Base-by-base conservation (phyloP, 345 rosid species). In the Microthlaspi erraticum region DNA sequence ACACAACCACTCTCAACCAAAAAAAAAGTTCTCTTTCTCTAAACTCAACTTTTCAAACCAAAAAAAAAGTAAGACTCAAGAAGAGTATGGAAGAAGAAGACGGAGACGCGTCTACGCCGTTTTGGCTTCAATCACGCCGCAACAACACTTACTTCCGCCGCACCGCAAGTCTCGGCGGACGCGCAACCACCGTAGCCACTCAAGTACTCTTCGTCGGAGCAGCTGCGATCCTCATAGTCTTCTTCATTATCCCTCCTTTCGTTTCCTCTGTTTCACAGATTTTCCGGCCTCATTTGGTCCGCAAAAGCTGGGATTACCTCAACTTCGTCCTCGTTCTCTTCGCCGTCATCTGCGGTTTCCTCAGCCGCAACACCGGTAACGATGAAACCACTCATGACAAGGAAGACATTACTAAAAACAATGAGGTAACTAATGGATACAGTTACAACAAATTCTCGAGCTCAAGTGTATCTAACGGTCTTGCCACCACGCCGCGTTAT, bases 291-390 rank as follows among this genome's bases (percentile, higher is more conserved):
- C 80, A 88, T 2, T 52, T 58, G 19, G 84, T 93, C 38, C 92
- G 88, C 17, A 93, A 72, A 75, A 72, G 90, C 52, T 90, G 97
- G 97, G 95, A 85, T 65, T 83, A 83, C 2, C 81, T 93, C 39
- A 90, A 90, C 74, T 64, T 93, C 0, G 89, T 83, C 1, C 80
- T 93, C 5, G 96, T 90, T 7, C 79, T 88, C 6, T 87, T 93
- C 77, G 98, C 98, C 63, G 78, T 93, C 37, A 38, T 88, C 5
- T 93, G 93, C 17, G 98, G 90, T 7, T 87, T 90, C 55, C 80
- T 90, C 12, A 67, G 87, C 78, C 78, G 85, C 50, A 85, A 70
- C 64, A 50, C 29, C 43, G 53, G 43, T 64, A 76, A 57, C 61
- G 60, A 37, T 38, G 69, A 68, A 62, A 71, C 69, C 68, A 77